Evolutionary conservation across 495 filamentous ascomycete species (phyloP).

Genomic region (Podospora comata): DNA sequence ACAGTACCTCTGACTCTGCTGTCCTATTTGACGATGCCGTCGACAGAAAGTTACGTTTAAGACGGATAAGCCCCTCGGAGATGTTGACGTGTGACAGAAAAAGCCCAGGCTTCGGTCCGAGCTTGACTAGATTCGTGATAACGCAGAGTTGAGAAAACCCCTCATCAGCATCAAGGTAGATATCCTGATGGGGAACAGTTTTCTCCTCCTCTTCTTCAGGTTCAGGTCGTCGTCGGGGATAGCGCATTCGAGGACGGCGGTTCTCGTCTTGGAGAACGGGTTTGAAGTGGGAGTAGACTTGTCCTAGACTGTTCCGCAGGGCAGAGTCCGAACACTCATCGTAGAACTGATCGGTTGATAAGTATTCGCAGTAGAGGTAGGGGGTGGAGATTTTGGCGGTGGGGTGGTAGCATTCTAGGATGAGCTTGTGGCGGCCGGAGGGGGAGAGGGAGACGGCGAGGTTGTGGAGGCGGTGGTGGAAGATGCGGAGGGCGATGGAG

Average conservation of each 20-base stretch:
- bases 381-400: slow-evolving; percentile 64
- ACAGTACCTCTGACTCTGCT: slow-evolving; percentile 43
- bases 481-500: slow-evolving; percentile 61
- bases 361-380: slow-evolving; percentile 65
- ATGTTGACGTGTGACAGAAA: slow-evolving; percentile 61
- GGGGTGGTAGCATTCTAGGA: slow-evolving; percentile 77
- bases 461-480: slow-evolving; percentile 59
- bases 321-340: slow-evolving; percentile 24
- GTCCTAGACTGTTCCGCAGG: slow-evolving; percentile 33
- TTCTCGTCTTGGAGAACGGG: slow-evolving; percentile 53
- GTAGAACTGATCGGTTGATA: slow-evolving; percentile 53
- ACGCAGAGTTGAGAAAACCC: slow-evolving; percentile 69
- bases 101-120: slow-evolving; percentile 54
- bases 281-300: slow-evolving; percentile 55
- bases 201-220: slow-evolving; percentile 11
- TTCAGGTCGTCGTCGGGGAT: slow-evolving; percentile 24
- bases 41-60: slow-evolving; percentile 70
- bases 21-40: slow-evolving; percentile 19
- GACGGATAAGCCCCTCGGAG: slow-evolving; percentile 59
- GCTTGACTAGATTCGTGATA: slow-evolving; percentile 63
- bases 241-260: slow-evolving; percentile 31
- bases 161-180: slow-evolving; percentile 65
- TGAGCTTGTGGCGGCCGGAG: slow-evolving; percentile 49
- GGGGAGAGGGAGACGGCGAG: slow-evolving; percentile 54
- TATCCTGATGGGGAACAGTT: slow-evolving; percentile 47